Evolutionary conservation across 768 basidiomycete genomes (phyloP).

Genomic region (Lyophyllum atratum): DNA sequence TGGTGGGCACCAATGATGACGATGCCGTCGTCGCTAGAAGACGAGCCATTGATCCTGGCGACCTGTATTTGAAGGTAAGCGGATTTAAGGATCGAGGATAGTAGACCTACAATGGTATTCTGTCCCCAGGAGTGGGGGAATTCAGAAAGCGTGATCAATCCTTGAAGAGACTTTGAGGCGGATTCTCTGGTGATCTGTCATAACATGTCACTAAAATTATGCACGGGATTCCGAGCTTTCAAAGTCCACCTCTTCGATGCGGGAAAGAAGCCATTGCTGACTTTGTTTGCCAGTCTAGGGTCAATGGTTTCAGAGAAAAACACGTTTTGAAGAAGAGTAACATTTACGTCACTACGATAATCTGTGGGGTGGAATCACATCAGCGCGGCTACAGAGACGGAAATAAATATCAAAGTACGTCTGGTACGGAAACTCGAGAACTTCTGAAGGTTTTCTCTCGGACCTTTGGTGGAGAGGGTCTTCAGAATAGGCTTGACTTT

Average conservation of each 20-base stretch:
- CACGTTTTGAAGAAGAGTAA: conserved; percentile 16
- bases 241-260: conserved; percentile 57
- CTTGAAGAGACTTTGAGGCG: conserved; percentile 56
- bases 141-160: conserved; percentile 65
- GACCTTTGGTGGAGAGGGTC: conserved; percentile 66
- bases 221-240: conserved; percentile 4
- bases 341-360: conserved; percentile 71
- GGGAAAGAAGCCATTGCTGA: conserved; percentile 75
- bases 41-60: conserved; percentile 73
- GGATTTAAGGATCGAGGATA: conserved; percentile 4
- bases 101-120: conserved; percentile 63
- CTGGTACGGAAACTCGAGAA: conserved; percentile 77
- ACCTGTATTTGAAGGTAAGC: conserved; percentile 48
- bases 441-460: conserved; percentile 59
- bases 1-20: conserved; percentile 82
- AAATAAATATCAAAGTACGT: conserved; percentile 44
- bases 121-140: conserved; percentile 86
- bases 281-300: conserved; percentile 71
- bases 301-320: conserved; percentile 19
- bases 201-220: neutral
- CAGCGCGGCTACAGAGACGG: conserved; percentile 9
- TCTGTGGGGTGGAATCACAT: conserved; percentile 37
- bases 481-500: conserved; percentile 60
- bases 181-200: conserved; percentile 63
- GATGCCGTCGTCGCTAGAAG: conserved; percentile 56